Conservation (phyloP, 1,284 basidiomycete genomes). For the Ceratobasidium sp. region DNA sequence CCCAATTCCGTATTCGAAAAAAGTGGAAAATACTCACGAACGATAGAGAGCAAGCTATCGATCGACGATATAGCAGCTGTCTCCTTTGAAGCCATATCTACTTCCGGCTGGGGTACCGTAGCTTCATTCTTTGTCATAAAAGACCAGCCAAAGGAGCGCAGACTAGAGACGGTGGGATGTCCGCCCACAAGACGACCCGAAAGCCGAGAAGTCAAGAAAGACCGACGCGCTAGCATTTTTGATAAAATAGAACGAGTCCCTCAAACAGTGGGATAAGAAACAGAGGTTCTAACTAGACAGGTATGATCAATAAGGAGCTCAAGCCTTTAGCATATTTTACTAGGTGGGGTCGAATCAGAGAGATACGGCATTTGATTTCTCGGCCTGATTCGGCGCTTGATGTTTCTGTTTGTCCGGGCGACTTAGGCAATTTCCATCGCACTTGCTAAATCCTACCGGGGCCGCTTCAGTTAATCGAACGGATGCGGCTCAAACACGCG, state of each 20-base stretch:
- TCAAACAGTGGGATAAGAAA: too few relatives aligned
- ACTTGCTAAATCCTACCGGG: too few relatives aligned
- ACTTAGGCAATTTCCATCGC: not conserved
- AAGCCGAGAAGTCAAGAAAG: not conserved
- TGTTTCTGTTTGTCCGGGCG: not conserved
- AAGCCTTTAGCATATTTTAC: constrained; percentile 21
- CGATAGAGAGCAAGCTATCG: constrained; percentile 34
- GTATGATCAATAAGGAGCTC: not conserved
- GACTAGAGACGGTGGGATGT: not conserved
- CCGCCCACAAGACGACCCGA: not conserved
- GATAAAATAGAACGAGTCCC: not conserved
- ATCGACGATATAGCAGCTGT: constrained; percentile 27
- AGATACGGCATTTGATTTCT: not conserved
- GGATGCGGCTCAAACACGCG: too few relatives aligned
- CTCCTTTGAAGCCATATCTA: constrained; percentile 22
- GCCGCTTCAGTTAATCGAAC: too few relatives aligned
- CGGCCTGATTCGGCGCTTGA: constrained; percentile 36
- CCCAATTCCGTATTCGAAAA: not conserved
- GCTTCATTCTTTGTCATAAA: not conserved
- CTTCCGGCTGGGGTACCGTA: not conserved
- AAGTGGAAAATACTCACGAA: constrained; percentile 24
- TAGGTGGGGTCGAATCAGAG: not conserved
- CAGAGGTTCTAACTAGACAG: not conserved
- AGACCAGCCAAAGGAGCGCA: constrained; percentile 24
- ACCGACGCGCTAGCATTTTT: not conserved